These are phyloP conservation scores for Cryptococcus sp. DNA, from an alignment of 1,284 basidiomycete species.

Conservation along the genomic window DNA sequence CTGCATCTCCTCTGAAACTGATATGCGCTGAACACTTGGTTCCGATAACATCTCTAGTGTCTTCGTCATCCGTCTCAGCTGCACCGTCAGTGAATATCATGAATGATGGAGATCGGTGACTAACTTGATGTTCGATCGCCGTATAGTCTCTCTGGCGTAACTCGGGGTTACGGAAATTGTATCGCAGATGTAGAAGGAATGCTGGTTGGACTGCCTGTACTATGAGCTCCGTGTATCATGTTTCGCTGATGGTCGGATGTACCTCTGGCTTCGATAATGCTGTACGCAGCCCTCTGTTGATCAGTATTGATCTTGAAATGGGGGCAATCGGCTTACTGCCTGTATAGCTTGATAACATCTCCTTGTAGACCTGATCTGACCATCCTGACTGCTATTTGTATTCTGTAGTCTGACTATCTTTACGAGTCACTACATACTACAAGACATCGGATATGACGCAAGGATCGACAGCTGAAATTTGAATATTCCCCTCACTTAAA, in stretches of 20 bases:
- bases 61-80: conserved; percentile 43
- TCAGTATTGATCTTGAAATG: conserved; percentile 2
- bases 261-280: conserved; percentile 36
- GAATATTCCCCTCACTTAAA: neutral
- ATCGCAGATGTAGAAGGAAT: conserved; percentile 45
- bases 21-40: conserved; percentile 36
- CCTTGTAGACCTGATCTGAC: conserved; percentile 45
- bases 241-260: neutral
- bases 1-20: conserved; percentile 38
- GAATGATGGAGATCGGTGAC: conserved; percentile 5
- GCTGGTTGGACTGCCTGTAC: conserved; percentile 22
- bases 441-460: too few species aligned
- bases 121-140: conserved; percentile 48
- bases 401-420: neutral
- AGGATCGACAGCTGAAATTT: neutral
- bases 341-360: conserved; percentile 46
- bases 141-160: conserved; percentile 42
- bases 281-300: conserved; percentile 32
- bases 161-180: conserved; percentile 45
- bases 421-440: too few species aligned
- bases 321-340: conserved; percentile 22
- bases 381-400: conserved; percentile 15
- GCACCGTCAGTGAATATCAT: neutral
- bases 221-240: neutral
- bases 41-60: conserved; percentile 45